Evolutionary conservation across 2,329 filamentous ascomycete species (phyloP).

Genomic region (Colletotrichum viniferum): DNA sequence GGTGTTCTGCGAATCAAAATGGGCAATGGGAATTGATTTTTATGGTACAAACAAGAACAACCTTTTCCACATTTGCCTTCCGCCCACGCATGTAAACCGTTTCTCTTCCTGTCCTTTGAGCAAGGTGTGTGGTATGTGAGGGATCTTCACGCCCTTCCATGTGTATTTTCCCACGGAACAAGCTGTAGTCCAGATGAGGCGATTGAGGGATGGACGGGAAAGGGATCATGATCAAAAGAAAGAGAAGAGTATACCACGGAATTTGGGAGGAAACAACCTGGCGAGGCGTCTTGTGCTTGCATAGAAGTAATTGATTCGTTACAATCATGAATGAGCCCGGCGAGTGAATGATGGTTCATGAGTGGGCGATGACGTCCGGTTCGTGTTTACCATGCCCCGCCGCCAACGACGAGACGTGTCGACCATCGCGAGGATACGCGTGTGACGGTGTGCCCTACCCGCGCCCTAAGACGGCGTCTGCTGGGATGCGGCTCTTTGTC

Average conservation of each 20-base stretch:
- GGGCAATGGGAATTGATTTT: conserved; percentile 9
- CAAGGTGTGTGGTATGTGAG: not conserved
- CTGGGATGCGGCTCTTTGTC: not conserved
- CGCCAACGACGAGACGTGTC: not conserved
- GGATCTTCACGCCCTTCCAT: not conserved
- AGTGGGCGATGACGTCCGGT: not conserved
- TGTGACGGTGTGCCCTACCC: conserved; percentile 5
- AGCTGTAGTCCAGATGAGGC: conserved; percentile 4
- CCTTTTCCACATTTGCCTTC: not conserved
- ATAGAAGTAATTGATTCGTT: not conserved
- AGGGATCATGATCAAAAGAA: not conserved
- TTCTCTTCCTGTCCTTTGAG: not conserved
- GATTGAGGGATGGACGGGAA: not conserved
- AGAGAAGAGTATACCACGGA: conserved; percentile 1
- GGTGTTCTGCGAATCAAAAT: not conserved
- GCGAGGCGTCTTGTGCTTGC: conserved; percentile 18
- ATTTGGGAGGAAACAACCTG: not conserved
- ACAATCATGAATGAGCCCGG: not conserved
- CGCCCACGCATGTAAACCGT: not conserved
- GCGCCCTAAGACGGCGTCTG: not conserved
- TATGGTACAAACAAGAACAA: conserved; percentile 20
- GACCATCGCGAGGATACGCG: not conserved
- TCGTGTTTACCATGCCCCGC: not conserved
- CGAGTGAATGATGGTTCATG: not conserved
- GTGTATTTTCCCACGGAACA: not conserved